These are phyloP conservation scores for Galerina marginata DNA, from an alignment of 768 basidiomycete species.

Conservation along the genomic window DNA sequence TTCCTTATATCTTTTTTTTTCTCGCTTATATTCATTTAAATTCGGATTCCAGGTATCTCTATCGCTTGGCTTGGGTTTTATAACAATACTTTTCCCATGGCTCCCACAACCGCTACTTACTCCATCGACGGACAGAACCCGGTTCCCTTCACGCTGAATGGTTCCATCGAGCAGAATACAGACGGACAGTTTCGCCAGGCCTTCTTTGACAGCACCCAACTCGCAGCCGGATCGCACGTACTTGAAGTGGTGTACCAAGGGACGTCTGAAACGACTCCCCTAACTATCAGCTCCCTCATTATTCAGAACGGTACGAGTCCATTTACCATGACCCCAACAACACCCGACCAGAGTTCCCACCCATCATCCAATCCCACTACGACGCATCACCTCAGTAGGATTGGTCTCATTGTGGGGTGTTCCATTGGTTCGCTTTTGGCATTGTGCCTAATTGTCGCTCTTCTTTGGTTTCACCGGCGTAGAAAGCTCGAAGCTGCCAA, in stretches of 20 bases:
- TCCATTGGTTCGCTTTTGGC: too few relatives aligned
- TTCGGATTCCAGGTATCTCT: neutral
- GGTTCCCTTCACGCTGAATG: neutral
- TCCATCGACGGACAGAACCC: constrained; percentile 6
- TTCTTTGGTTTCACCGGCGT: too few relatives aligned
- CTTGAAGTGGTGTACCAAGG: constrained; percentile 11
- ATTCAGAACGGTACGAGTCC: neutral
- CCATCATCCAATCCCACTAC: too few relatives aligned
- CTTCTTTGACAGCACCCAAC: neutral
- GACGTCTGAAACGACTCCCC: neutral
- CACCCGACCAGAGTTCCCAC: too few relatives aligned
- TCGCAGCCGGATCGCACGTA: neutral
- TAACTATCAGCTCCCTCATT: neutral
- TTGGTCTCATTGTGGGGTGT: too few relatives aligned
- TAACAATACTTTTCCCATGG: neutral
- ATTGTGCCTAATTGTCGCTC: too few relatives aligned
- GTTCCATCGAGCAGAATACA: neutral
- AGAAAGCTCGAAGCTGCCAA: too few relatives aligned
- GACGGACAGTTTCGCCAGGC: neutral
- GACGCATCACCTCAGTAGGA: too few relatives aligned
- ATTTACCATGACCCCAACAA: too few relatives aligned
- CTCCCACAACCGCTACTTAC: constrained; percentile 8
- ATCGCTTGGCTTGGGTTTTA: constrained; percentile 7
- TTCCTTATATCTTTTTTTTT: neutral
- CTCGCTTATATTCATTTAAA: neutral